phyloP scores from a whole-genome alignment of 495 filamentous ascomycete genomes.

The Cetradonia linearis region DNA sequence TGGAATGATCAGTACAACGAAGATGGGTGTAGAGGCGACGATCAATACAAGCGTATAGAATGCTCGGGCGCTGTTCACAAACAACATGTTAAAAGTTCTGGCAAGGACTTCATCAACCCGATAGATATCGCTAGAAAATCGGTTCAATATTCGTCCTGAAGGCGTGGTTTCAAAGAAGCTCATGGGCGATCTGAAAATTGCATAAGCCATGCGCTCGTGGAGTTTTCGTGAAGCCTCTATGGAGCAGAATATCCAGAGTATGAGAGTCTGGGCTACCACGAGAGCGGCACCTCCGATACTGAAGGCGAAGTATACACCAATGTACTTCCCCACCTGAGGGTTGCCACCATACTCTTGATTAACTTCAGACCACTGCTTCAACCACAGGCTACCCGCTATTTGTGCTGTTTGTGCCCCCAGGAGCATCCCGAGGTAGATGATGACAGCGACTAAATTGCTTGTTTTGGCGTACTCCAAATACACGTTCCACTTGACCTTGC shows the following conservation, averaged over 20 bases:
- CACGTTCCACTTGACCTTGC: constrained; percentile 93
- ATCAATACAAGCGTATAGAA: constrained; percentile 83
- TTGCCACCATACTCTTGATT: constrained; percentile 62
- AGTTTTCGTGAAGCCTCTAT: constrained; percentile 96
- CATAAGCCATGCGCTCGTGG: constrained; percentile 95
- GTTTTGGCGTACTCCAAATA: constrained; percentile 86
- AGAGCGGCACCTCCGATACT: constrained; percentile 79
- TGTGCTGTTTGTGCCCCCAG: constrained; percentile 70
- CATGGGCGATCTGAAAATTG: constrained; percentile 98
- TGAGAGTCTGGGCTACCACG: constrained; percentile 84
- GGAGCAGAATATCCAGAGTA: constrained; percentile 98
- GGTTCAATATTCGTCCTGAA: constrained; percentile 90
- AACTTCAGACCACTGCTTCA: constrained; percentile 80
- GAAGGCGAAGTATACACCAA: constrained; percentile 90
- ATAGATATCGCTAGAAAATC: constrained; percentile 97
- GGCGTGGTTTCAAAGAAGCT: constrained; percentile 98
- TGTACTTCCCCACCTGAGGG: constrained; percentile 71
- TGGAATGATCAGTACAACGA: constrained; percentile 71
- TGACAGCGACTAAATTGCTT: constrained; percentile 77
- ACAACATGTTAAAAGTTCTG: constrained; percentile 86
- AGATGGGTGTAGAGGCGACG: constrained; percentile 66
- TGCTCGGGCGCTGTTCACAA: constrained; percentile 77
- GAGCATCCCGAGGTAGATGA: constrained; percentile 67
- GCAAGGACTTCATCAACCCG: constrained; percentile 91
- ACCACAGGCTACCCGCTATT: constrained; percentile 78